Evolutionary conservation across 805 yeast genomes (phyloP).

Genomic region (Clavispora phyllophila): DNA sequence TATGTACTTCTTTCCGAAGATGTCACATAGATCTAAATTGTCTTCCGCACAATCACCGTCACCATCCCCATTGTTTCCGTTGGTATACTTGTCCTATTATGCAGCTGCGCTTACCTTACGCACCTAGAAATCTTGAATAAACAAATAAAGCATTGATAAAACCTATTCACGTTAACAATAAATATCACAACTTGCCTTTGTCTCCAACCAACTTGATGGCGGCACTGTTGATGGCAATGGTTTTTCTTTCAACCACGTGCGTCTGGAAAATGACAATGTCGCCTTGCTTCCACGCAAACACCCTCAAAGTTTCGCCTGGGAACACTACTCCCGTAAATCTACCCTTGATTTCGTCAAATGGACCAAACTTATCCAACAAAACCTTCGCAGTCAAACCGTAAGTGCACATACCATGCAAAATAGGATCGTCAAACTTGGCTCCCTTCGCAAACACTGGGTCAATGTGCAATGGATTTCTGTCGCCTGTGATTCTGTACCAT

Average conservation of each 20-base stretch:
- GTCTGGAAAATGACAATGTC: constrained; percentile 74
- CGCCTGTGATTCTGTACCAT: constrained; percentile 86
- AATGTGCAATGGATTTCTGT: constrained; percentile 90
- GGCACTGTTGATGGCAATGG: constrained; percentile 79
- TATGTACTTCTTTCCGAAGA: too few relatives aligned
- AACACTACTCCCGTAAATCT: constrained; percentile 88
- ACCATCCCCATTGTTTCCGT: not conserved
- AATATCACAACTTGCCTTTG: constrained; percentile 34
- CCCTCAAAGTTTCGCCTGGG: constrained; percentile 87
- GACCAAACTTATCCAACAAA: constrained; percentile 75
- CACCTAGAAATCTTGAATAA: not conserved
- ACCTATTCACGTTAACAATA: constrained; percentile 1
- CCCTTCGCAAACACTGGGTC: constrained; percentile 88
- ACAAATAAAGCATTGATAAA: constrained; percentile 4
- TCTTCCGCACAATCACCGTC: too few relatives aligned
- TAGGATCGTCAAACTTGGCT: constrained; percentile 81
- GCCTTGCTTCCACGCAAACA: constrained; percentile 81
- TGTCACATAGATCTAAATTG: not conserved
- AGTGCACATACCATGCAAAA: constrained; percentile 87
- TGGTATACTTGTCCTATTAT: too few relatives aligned
- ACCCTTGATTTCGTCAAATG: constrained; percentile 77
- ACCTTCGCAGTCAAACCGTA: constrained; percentile 79
- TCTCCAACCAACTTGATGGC: constrained; percentile 58
- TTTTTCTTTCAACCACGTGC: constrained; percentile 69
- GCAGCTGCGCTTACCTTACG: not conserved